Evolutionary conservation across 768 basidiomycete genomes (phyloP), one percentile per base, ranked within the genome.

Genomic region (Russula ochroleuca): DNA sequence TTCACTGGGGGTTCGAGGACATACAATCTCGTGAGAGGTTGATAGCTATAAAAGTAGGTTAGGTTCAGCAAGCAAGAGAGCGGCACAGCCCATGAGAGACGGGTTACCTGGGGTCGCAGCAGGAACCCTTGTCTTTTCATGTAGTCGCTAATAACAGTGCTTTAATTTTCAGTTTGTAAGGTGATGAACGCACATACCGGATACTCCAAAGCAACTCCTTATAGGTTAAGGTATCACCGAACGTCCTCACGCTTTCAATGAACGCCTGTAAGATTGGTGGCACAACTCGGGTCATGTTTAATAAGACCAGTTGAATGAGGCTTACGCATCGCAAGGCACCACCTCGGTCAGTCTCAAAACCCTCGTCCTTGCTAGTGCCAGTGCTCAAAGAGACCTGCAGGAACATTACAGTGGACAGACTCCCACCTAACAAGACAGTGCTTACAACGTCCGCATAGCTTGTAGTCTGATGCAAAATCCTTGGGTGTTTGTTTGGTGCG

Each of bases 311-410:
- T 31, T n/a, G 31, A 48, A 57, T 33, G 17, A 37, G 5, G 17
- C 48, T 45, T 41, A 57, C 61, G 1, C 0, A 1, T 19, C 23
- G 23, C 48, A 62, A 13, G 0, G 38, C 55, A 13, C 61, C 61
- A 23, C 55, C 55, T 1, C 5, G 1, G 6, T 1, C 5, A 31
- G 14, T 38, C 40, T 63, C 55, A 5, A 6, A 0, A 19, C 48
- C 54, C 2, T 5, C 8, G 19, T 51, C 55, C 31, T 23, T 35
- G 40, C 38, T 33, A 5, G 48, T 35, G 40, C 38, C 23, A 5
- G 48, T 49, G 2, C 55, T 51, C 31, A 62, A 40, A 14, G 54
- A 62, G 10, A 57, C 41, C 62, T 63, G 41, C 6, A 51, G 25
- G 1, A 1, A 33, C 2, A 40, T 33, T 25, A 38, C 9, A 50